Conservation (phyloP, 176 grass and related monocot species). For the Zoysia pacifica region DNA sequence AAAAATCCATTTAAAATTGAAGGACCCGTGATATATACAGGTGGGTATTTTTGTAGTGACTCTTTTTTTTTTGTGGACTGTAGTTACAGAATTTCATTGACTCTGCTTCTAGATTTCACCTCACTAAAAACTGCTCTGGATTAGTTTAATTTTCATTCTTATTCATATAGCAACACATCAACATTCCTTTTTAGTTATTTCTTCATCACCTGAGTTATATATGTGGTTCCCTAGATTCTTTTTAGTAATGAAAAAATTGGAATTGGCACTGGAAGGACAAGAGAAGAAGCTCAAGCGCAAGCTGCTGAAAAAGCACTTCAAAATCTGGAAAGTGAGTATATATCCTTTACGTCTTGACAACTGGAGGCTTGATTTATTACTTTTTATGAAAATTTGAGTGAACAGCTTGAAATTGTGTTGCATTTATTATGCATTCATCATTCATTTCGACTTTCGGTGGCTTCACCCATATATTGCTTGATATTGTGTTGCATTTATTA, state of each 20-base stretch:
- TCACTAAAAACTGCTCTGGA: background rate
- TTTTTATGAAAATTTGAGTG: background rate
- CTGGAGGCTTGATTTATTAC: background rate
- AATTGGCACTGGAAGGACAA: slow-evolving; percentile 83
- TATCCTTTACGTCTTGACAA: background rate
- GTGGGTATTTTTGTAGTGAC: slow-evolving; percentile 28
- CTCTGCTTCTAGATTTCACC: background rate
- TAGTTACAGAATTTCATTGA: background rate
- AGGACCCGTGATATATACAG: background rate
- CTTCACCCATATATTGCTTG: background rate
- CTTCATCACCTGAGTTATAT: slow-evolving; percentile 32
- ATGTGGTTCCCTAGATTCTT: slow-evolving; percentile 61
- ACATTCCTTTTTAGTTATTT: slow-evolving; percentile 34
- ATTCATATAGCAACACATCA: slow-evolving; percentile 1
- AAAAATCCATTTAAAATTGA: slow-evolving; percentile 29
- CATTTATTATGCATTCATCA: background rate
- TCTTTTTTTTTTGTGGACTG: background rate
- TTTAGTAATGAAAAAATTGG: slow-evolving; percentile 94
- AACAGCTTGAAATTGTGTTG: background rate
- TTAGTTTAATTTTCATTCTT: slow-evolving; percentile 21
- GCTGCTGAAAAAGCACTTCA: slow-evolving; percentile 90
- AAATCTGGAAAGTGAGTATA: slow-evolving; percentile 74
- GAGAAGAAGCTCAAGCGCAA: slow-evolving; percentile 84
- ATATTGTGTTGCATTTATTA: background rate
- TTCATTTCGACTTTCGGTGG: background rate